A percentile compares a stretch with the other conserved stretches of the same genome.
These are phyloP conservation scores for Stagonosporopsis chrysanthemi DNA, from an alignment of 2,329 filamentous ascomycete genomes.

Conservation along the genomic window DNA sequence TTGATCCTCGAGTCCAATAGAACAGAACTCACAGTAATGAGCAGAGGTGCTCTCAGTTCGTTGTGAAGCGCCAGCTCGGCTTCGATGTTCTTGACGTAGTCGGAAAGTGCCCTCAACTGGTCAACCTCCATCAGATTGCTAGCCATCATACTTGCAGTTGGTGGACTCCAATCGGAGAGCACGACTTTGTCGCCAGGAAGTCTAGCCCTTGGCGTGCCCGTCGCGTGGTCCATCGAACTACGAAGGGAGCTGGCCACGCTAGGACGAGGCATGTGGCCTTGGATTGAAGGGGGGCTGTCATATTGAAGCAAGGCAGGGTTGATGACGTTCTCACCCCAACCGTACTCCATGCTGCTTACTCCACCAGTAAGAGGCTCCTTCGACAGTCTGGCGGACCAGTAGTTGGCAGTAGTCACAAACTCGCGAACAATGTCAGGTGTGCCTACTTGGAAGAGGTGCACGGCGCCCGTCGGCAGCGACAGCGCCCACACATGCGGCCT, in stretches of 20 bases:
- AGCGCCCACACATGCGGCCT: conserved; percentile 94
- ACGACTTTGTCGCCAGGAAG: conserved; percentile 84
- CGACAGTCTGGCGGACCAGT: conserved; percentile 94
- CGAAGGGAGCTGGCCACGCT: conserved; percentile 69
- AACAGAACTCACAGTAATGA: conserved; percentile 69
- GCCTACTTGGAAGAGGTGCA: conserved; percentile 97
- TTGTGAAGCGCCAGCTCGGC: conserved; percentile 88
- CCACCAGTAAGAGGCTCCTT: conserved; percentile 93
- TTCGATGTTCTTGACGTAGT: conserved; percentile 86
- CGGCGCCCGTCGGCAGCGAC: conserved; percentile 87
- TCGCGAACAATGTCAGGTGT: conserved; percentile 94
- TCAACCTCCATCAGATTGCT: conserved; percentile 80
- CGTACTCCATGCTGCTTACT: conserved; percentile 96
- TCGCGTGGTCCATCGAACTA: conserved; percentile 64
- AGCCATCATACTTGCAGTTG: conserved; percentile 87
- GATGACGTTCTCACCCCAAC: conserved; percentile 88
- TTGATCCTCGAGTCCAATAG: background rate
- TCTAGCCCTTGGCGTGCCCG: conserved; percentile 66
- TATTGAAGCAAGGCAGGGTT: conserved; percentile 59
- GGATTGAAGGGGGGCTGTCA: conserved; percentile 43
- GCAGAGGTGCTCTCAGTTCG: conserved; percentile 83
- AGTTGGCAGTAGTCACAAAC: conserved; percentile 93
- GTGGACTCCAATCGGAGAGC: conserved; percentile 88
- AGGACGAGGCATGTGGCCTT: conserved; percentile 54
- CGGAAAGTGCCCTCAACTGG: conserved; percentile 75